Conservation (phyloP, 768 basidiomycete genomes). For the Mycena vulgaris region DNA sequence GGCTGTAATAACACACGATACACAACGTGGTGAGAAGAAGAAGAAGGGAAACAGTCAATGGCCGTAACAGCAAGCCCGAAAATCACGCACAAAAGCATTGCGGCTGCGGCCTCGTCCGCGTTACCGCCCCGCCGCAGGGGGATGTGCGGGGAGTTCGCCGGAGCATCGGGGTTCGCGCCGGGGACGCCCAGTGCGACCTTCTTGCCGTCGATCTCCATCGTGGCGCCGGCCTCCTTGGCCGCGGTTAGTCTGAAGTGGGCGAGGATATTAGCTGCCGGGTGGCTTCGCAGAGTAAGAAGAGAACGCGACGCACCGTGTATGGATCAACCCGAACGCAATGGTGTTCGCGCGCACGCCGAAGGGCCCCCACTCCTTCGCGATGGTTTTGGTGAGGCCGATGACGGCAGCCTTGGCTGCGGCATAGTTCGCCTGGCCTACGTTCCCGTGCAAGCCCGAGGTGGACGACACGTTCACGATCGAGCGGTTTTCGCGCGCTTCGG, state of each 20-base stretch:
- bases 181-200: constrained; percentile 89
- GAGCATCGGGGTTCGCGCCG: constrained; percentile 58
- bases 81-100: constrained; percentile 80
- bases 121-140: constrained; percentile 80
- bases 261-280: no score
- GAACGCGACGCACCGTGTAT: constrained; percentile 70
- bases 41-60: not conserved
- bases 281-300: not conserved
- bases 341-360: constrained; percentile 89
- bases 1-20: constrained; percentile 57
- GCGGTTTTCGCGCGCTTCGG: constrained; percentile 73
- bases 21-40: no score
- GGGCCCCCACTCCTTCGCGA: constrained; percentile 90
- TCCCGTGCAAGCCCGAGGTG: constrained; percentile 87
- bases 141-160: constrained; percentile 55
- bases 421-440: constrained; percentile 90
- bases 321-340: constrained; percentile 83
- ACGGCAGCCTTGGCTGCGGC: constrained; percentile 86
- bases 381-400: constrained; percentile 86
- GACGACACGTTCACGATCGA: constrained; percentile 89
- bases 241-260: constrained; percentile 71
- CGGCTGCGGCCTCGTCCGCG: constrained; percentile 83
- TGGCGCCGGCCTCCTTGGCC: constrained; percentile 82
- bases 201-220: constrained; percentile 87
- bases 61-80: not conserved